These are phyloP conservation scores for Jacaranda copaia DNA, from an alignment of 257 asterid genomes.

Conservation along the genomic window DNA sequence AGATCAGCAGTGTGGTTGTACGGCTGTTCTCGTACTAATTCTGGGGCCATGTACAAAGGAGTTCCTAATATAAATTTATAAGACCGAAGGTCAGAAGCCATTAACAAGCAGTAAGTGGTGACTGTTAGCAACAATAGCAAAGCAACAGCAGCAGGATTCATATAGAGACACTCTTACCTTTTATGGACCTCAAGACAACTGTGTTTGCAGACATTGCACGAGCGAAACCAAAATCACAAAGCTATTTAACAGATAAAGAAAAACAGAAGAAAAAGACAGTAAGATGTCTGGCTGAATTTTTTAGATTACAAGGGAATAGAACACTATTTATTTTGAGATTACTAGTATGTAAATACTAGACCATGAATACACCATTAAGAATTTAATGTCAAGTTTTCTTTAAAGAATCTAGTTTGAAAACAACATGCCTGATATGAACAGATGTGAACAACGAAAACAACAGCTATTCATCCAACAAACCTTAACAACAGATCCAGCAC, in stretches of 20 bases:
- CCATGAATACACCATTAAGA: background rate
- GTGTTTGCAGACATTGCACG: conserved; percentile 98
- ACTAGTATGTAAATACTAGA: conserved; percentile 5
- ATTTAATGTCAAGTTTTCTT: conserved; percentile 4
- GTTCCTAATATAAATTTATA: conserved; percentile 64
- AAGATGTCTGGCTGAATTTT: conserved; percentile 26
- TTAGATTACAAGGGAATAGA: background rate
- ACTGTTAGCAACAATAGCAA: conserved; percentile 28
- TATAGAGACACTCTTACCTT: conserved; percentile 59
- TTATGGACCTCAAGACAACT: conserved; percentile 92
- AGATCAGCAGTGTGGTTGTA: conserved; percentile 99
- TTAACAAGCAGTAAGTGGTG: conserved; percentile 31
- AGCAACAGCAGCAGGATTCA: conserved; percentile 1
- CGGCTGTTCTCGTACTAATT: conserved; percentile 99
- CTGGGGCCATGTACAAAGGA: conserved; percentile 99
- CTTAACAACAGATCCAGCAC: conserved; percentile 95
- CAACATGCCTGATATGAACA: conserved; percentile 6
- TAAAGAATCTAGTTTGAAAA: conserved; percentile 1
- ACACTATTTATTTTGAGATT: conserved; percentile 14
- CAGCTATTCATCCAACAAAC: conserved; percentile 48
- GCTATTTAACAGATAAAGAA: conserved; percentile 55
- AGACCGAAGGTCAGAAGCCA: conserved; percentile 37
- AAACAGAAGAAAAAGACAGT: conserved; percentile 31
- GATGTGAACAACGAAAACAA: conserved; percentile 19
- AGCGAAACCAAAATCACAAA: conserved; percentile 97